Evolutionary conservation across 2,329 filamentous ascomycete species (phyloP), one percentile per base, ranked within the genome.

Genomic region (Epicoccum sorghinum): DNA sequence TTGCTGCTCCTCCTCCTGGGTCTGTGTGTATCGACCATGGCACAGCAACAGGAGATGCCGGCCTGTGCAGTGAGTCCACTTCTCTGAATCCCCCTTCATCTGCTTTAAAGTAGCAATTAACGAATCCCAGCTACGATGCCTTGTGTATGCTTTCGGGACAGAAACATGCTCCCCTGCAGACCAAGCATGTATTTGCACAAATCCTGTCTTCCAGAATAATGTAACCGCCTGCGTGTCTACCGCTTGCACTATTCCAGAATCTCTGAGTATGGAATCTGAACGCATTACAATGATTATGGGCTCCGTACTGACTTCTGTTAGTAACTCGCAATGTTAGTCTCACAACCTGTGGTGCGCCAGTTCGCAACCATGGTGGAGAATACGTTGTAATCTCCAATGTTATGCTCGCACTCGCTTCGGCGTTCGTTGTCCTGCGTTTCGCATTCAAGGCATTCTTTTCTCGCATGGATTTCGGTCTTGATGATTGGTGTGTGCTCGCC

Each of bases 291-390:
- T 5, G 4, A 8, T 13, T 14, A 22, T 25, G 23, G 33, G 27
- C 7, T n/a, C 7, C n/a, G 13, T n/a, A 24, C 45, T 54, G 35
- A 48, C 45, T 10, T 7, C 14, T 4, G 10, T 27, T 27, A 77
- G 75, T 67, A 12, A 76, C 74, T 4, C 76, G 78, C 57, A 79
- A 79, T 56, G 66, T 73, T 52, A 79, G 77, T 1, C 58, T 66
- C 12, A 71, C 73, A 10, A 67, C 64, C 23, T 80, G 78, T 47
- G 69, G 69, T 14, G 70, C 67, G 10, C 75, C 76, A 1, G 52
- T 77, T 18, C 70, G 76, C n/a, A 66, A 78, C 52, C 69, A 68
- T 36, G 71, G 69, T 7, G 61, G 62, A 6, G 36, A 65, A 6
- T 73, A 78, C 35, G 71, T 69, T 3, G 59, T 66, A 14, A 42